Conservation (phyloP, 768 basidiomycete genomes). For the Suillus discolor region DNA sequence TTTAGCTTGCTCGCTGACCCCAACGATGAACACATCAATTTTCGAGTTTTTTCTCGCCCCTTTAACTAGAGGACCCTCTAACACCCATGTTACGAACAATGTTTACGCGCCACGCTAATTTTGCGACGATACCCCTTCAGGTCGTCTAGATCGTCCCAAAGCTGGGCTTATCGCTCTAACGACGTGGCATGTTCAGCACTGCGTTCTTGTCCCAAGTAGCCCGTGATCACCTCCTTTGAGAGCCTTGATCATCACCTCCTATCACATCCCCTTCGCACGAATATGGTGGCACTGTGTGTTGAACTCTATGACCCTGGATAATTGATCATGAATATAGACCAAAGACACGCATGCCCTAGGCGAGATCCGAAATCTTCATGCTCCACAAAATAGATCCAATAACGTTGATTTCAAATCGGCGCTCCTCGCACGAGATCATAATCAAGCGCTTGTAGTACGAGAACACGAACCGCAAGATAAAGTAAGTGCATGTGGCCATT, state of each 20-base stretch:
- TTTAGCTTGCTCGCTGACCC: conserved; percentile 19
- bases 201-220: not conserved
- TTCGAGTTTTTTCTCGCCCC: conserved; percentile 1
- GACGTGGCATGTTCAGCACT: conserved; percentile 1
- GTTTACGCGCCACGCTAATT: not conserved
- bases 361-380: conserved; percentile 2
- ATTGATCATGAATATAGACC: not conserved
- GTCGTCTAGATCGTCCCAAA: not conserved
- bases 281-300: not conserved
- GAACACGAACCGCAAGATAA: not conserved
- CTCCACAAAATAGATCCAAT: not conserved
- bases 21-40: conserved; percentile 24
- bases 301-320: not conserved
- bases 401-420: not conserved
- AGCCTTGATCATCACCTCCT: not conserved
- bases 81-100: not conserved
- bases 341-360: not conserved
- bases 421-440: not conserved
- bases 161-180: not conserved
- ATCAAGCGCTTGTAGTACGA: conserved; percentile 1
- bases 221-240: not conserved
- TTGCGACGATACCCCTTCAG: not conserved
- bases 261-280: not conserved
- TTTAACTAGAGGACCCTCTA: not conserved
- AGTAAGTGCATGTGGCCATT: not conserved